Percentiles rank a stretch among this genome's conserved stretches.
Evolutionary conservation across 176 grass and related monocot species (phyloP).

Genomic region (Metroxylon sagu): DNA sequence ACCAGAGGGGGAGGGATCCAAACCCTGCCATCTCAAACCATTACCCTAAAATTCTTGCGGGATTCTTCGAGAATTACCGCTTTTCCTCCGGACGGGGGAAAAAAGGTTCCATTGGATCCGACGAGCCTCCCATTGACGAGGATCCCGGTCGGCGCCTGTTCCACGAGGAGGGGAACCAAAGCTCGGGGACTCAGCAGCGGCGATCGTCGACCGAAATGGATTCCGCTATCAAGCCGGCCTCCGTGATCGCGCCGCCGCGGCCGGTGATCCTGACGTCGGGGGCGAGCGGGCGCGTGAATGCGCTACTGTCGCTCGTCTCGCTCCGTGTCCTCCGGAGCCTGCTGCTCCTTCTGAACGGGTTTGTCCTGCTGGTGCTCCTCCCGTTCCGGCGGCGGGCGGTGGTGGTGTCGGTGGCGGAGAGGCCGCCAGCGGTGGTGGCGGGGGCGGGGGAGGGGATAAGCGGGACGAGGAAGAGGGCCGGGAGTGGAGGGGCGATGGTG

Average conservation of each 20-base stretch:
- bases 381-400: neutral
- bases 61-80: too few relatives aligned
- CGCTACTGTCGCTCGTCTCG: neutral
- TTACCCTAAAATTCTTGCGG: too few relatives aligned
- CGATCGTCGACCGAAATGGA: too few relatives aligned
- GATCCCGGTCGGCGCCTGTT: neutral
- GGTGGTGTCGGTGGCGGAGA: neutral
- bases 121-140: neutral
- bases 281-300: neutral
- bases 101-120: too few relatives aligned
- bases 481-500: neutral
- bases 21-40: too few relatives aligned
- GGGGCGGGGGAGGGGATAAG: neutral
- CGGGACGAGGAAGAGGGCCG: neutral
- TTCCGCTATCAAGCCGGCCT: too few relatives aligned
- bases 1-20: too few relatives aligned
- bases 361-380: neutral
- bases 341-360: constrained; percentile 1
- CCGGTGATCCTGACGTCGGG: neutral
- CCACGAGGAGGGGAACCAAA: too few relatives aligned
- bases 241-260: neutral
- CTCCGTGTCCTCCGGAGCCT: neutral
- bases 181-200: too few relatives aligned
- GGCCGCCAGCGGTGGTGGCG: neutral
- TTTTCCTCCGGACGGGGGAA: too few relatives aligned